These are phyloP conservation scores for Haplosporangium gracile DNA, from an alignment of 192 early-diverging fungal species.

Conservation along the genomic window DNA sequence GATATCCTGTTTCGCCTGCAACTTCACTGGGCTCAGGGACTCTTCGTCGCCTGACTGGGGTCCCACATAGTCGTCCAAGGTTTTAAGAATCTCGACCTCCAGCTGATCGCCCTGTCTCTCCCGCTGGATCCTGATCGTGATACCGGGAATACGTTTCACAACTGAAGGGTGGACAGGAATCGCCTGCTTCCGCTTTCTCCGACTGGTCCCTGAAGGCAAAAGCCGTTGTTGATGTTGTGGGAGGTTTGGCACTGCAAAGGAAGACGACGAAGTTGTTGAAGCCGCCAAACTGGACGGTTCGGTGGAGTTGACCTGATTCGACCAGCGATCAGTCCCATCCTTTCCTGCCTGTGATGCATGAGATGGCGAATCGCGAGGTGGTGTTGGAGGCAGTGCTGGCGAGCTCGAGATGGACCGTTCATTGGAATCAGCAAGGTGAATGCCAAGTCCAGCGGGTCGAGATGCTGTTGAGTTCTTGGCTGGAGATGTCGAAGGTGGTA, in stretches of 20 bases:
- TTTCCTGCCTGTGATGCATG: conserved; percentile 10
- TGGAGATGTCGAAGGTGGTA: conserved; percentile 3
- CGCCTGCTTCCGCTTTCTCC: conserved; percentile 52
- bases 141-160: conserved; percentile 50
- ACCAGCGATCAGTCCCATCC: background rate
- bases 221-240: conserved; percentile 6
- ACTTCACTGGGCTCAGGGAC: conserved; percentile 10
- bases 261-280: background rate
- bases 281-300: conserved; percentile 8
- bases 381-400: conserved; percentile 30
- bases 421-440: conserved; percentile 9
- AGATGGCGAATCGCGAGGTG: conserved; percentile 27
- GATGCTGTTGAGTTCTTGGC: conserved; percentile 3
- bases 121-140: conserved; percentile 47
- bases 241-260: background rate
- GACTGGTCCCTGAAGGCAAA: conserved; percentile 7
- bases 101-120: conserved; percentile 37
- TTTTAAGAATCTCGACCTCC: conserved; percentile 53
- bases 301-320: background rate
- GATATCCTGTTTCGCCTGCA: conserved; percentile 39
- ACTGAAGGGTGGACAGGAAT: conserved; percentile 47
- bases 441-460: background rate
- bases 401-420: conserved; percentile 37
- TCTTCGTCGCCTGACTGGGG: background rate
- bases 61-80: conserved; percentile 29